Base-by-base conservation (phyloP, 495 filamentous ascomycete genomes). In the Penicillium flavigenum region DNA sequence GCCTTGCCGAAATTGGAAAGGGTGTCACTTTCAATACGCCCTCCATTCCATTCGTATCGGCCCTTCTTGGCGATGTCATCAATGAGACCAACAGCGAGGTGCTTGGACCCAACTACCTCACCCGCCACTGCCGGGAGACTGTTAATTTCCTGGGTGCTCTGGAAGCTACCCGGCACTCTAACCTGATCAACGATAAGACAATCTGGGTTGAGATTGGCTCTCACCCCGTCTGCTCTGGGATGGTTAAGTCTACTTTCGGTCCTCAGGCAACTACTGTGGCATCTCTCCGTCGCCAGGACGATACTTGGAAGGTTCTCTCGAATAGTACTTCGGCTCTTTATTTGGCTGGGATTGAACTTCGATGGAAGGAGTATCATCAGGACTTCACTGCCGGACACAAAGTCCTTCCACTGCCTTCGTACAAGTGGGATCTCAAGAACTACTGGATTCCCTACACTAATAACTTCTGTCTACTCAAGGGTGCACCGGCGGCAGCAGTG, bases 391-490 rank as follows among this genome's bases (percentile, higher is more conserved):
- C 75, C 9, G 80, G 75, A 17, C 83, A 84, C 39, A 77, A 82
- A 32, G 78, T 92, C 12, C 71, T 94, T 2, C 72, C 81, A 16
- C 80, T 94, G 3, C 91, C 91, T 17, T 71, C 81, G 4, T 96
- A 96, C 64, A 82, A 81, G 10, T 96, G 86, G 74, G 88, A 94
- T 56, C 71, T 85, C 32, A 92, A 91, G 77, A 86, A 88, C 61
- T 91, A 91, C 70, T 94, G 91, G 91, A 82, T 92, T 20, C 78
- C 86, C 12, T 92, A 92, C 69, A 79, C 76, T 14, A 85, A 88
- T 56, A 74, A 82, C 59, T 83, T 78, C 69, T 79, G 66, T 31
- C 63, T 83, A 22, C 61, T 63, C 10, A 82, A 81, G 60, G 77
- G 77, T 41, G 71, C 76, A 39, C 66, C 71, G 32, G 60, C 64